phyloP scores from a whole-genome alignment of 2,329 filamentous ascomycete genomes.

The Fusarium coffeatum region DNA sequence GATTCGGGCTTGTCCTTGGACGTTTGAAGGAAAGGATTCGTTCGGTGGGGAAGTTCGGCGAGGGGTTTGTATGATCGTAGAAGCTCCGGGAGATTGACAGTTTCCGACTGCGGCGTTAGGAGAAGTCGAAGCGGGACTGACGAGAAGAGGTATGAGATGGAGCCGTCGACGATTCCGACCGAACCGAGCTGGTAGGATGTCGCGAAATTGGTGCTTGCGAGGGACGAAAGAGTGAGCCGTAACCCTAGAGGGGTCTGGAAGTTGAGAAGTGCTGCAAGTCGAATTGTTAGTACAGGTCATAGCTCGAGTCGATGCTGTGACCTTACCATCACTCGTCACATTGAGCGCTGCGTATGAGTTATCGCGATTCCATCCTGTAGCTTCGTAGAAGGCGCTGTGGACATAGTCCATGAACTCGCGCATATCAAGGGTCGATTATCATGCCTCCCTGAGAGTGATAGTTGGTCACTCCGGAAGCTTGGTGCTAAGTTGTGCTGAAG shows the following conservation, averaged over 20 bases:
- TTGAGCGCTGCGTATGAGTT: constrained; percentile 92
- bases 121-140: constrained; percentile 78
- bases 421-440: constrained; percentile 66
- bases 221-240: constrained; percentile 87
- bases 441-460: constrained; percentile 43
- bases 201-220: constrained; percentile 92
- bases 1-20: constrained; percentile 54
- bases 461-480: constrained; percentile 33
- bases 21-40: constrained; percentile 40
- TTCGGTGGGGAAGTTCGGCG: constrained; percentile 64
- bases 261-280: constrained; percentile 77
- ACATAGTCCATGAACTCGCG: constrained; percentile 98
- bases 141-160: constrained; percentile 96
- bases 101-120: constrained; percentile 75
- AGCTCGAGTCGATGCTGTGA: neutral
- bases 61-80: constrained; percentile 86
- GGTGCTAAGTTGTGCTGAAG: neutral
- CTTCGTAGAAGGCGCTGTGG: constrained; percentile 88
- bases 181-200: constrained; percentile 93
- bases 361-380: constrained; percentile 89
- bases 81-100: constrained; percentile 80
- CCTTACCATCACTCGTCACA: constrained; percentile 79
- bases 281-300: constrained; percentile 33
- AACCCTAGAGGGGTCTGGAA: constrained; percentile 88
- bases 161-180: constrained; percentile 92